Conservation (phyloP, 2,329 filamentous ascomycete genomes). For the Hymenoscyphus linearis region DNA sequence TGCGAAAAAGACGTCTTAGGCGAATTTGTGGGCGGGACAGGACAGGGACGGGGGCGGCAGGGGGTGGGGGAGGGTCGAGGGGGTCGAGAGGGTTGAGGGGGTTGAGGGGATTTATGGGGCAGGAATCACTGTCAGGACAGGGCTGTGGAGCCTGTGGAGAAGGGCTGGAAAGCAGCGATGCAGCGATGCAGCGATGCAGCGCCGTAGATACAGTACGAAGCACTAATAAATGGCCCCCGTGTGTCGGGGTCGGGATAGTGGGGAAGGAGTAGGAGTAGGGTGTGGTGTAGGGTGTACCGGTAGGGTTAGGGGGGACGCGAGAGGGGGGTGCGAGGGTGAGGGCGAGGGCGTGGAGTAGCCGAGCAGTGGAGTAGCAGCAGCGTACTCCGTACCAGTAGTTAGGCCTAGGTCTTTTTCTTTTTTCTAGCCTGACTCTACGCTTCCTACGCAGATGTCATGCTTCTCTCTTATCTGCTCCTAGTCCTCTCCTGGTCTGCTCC, state of each 20-base stretch:
- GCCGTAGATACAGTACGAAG: too few relatives aligned
- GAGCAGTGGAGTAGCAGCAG: too few relatives aligned
- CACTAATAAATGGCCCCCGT: background rate
- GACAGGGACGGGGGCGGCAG: background rate
- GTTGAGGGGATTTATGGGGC: too few relatives aligned
- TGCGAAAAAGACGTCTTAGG: background rate
- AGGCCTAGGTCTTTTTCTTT: background rate
- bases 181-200: background rate
- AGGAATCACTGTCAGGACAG: too few relatives aligned
- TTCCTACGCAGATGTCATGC: background rate
- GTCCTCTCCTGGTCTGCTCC: too few relatives aligned
- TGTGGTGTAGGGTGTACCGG: background rate
- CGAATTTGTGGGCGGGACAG: background rate
- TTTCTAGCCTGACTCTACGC: background rate
- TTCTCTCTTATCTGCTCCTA: background rate
- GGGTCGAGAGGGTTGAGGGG: too few relatives aligned
- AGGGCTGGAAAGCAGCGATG: background rate
- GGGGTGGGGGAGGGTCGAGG: too few relatives aligned
- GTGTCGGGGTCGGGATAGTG: background rate
- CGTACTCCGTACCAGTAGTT: too few relatives aligned
- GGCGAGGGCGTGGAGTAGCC: too few relatives aligned
- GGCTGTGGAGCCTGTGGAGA: too few relatives aligned
- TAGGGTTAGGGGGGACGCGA: too few relatives aligned
- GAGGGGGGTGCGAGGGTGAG: too few relatives aligned
- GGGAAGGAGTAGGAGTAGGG: background rate